A percentile compares a stretch with the other conserved stretches of the same genome.
phyloP scores from a whole-genome alignment of 257 asterid species.

The Solanum neorickii region DNA sequence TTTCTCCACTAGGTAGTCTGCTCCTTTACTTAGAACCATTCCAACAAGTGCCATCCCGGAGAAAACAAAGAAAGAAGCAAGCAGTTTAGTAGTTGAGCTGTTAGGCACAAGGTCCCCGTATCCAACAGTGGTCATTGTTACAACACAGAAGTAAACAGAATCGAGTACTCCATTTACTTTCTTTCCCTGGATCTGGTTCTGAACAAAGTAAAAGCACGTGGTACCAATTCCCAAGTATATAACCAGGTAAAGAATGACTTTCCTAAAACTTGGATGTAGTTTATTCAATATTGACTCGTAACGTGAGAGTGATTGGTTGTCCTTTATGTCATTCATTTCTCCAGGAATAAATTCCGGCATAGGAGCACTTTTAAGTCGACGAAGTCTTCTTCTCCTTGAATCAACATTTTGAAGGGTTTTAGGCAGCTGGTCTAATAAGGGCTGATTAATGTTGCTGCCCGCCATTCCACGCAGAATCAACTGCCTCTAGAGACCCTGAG shows the following conservation, averaged over 20 bases:
- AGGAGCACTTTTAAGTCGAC: conserved; percentile 77
- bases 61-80: conserved; percentile 80
- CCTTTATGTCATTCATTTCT: conserved; percentile 23
- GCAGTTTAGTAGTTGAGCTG: conserved; percentile 49
- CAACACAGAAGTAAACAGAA: conserved; percentile 83
- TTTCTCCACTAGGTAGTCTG: conserved; percentile 76
- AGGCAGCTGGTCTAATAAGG: conserved; percentile 3
- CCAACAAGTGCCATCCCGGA: conserved; percentile 83
- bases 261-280: conserved; percentile 43
- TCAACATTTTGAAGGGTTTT: conserved; percentile 8
- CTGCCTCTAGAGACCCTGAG: neutral
- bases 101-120: conserved; percentile 91
- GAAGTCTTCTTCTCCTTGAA: conserved; percentile 36
- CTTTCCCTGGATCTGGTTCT: conserved; percentile 47
- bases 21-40: conserved; percentile 55
- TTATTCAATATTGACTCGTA: conserved; percentile 29
- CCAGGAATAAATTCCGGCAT: conserved; percentile 34
- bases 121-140: conserved; percentile 96
- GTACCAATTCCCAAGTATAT: conserved; percentile 52
- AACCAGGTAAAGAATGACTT: conserved; percentile 30
- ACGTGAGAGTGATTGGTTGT: neutral
- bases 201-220: conserved; percentile 50
- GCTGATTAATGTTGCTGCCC: conserved; percentile 9
- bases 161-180: conserved; percentile 60
- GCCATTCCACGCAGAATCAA: neutral